These are phyloP conservation scores for Rhizopogon rudus DNA, from an alignment of 768 basidiomycete genomes.

Conservation along the genomic window DNA sequence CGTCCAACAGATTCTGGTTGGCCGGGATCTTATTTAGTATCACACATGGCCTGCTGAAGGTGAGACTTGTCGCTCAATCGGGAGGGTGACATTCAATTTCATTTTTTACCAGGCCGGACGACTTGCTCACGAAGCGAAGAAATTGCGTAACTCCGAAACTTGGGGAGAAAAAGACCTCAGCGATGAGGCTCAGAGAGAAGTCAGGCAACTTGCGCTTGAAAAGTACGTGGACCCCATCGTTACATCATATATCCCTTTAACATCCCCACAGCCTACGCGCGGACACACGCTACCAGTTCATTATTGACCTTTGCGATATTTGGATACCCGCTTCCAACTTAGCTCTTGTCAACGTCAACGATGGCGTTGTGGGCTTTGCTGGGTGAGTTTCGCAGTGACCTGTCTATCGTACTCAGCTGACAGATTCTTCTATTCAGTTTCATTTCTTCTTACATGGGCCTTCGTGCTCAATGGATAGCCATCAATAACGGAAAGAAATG, in stretches of 20 bases:
- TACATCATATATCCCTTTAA: conserved; percentile 4
- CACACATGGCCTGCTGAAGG: conserved; percentile 65
- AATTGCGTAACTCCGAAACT: conserved; percentile 38
- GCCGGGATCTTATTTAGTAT: conserved; percentile 82
- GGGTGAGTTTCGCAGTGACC: conserved; percentile 52
- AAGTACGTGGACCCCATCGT: conserved; percentile 33
- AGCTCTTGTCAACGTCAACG: conserved; percentile 71
- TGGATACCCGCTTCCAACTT: conserved; percentile 87
- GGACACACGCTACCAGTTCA: conserved; percentile 71
- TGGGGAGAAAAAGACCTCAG: conserved; percentile 66
- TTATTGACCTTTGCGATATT: conserved; percentile 80
- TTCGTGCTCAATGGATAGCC: conserved; percentile 59
- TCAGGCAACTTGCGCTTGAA: conserved; percentile 52
- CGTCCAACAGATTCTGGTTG: conserved; percentile 84
- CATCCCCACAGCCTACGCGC: conserved; percentile 46
- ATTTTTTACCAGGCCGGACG: conserved; percentile 44
- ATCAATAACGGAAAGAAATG: conserved; percentile 37
- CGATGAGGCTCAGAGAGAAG: conserved; percentile 60
- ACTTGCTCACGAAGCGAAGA: conserved; percentile 55
- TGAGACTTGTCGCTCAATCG: conserved; percentile 17
- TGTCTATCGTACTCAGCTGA: conserved; percentile 2
- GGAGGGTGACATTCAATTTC: not conserved
- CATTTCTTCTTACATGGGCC: conserved; percentile 66
- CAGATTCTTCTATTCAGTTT: conserved; percentile 36
- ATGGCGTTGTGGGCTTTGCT: conserved; percentile 78